Evolutionary conservation across 192 early-diverging fungal species (phyloP).

Genomic region (Coemansia sp.): DNA sequence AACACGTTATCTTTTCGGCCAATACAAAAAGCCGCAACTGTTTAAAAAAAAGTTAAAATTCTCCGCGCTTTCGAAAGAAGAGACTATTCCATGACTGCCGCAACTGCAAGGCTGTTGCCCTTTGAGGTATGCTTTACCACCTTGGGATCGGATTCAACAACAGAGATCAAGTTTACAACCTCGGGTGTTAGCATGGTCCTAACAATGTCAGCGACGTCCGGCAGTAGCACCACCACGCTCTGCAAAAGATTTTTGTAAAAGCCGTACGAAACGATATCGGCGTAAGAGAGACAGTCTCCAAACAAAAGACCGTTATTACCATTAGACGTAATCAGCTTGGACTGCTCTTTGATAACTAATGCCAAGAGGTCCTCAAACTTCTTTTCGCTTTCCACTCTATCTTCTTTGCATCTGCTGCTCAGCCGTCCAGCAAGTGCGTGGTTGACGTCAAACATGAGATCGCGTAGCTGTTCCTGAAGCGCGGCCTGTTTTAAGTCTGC

Average conservation of each 20-base stretch:
- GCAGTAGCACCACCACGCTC: neutral
- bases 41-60: neutral
- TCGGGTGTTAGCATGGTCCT: constrained; percentile 21
- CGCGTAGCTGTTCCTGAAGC: constrained; percentile 43
- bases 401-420: constrained; percentile 4
- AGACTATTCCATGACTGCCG: neutral
- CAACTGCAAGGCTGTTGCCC: constrained; percentile 16
- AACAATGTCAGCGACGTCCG: constrained; percentile 8
- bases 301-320: constrained; percentile 57
- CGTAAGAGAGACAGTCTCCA: constrained; percentile 49
- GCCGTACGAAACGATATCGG: constrained; percentile 41
- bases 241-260: constrained; percentile 22
- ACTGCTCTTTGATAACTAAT: constrained; percentile 34
- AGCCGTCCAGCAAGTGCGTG: neutral
- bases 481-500: constrained; percentile 38
- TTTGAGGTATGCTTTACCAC: constrained; percentile 6
- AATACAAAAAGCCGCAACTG: too few relatives aligned
- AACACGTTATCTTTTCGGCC: too few relatives aligned
- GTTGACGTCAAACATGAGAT: constrained; percentile 16
- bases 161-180: constrained; percentile 26
- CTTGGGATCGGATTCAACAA: constrained; percentile 18
- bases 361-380: constrained; percentile 14
- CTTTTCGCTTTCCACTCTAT: neutral
- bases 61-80: constrained; percentile 2
- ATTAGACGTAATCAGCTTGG: constrained; percentile 46